Evolutionary conservation across 805 yeast genomes (phyloP).

Genomic region (Yarrowia yakushimensis): DNA sequence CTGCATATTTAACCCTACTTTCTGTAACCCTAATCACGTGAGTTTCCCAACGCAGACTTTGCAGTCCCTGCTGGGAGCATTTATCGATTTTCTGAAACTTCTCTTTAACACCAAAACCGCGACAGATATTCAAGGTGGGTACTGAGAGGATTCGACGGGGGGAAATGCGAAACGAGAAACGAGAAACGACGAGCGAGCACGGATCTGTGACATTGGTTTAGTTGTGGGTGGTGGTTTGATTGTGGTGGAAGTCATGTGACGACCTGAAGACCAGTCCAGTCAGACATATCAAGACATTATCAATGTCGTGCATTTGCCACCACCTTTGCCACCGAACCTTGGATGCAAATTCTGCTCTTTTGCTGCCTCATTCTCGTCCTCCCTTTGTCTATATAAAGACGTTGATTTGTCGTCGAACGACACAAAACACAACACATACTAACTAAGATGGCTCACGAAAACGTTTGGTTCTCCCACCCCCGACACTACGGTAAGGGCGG

Average conservation of each 20-base stretch:
- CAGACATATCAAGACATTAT: too few relatives aligned
- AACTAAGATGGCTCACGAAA: slow-evolving; percentile 97
- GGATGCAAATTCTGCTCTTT: neutral
- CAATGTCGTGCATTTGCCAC: neutral
- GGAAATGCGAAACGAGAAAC: neutral
- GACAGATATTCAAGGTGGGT: slow-evolving; percentile 22
- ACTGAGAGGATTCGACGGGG: neutral
- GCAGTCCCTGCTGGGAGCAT: neutral
- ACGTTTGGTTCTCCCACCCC: slow-evolving; percentile 99
- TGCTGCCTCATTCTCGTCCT: too few relatives aligned
- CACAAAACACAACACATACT: neutral
- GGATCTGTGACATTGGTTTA: too few relatives aligned
- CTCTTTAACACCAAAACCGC: slow-evolving; percentile 25
- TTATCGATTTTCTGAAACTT: slow-evolving; percentile 6
- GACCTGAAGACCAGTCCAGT: too few relatives aligned
- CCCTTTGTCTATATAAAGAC: neutral
- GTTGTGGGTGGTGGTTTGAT: too few relatives aligned
- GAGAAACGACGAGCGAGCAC: neutral
- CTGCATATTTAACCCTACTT: neutral
- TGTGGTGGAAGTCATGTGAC: too few relatives aligned
- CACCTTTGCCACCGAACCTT: neutral
- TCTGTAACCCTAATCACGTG: slow-evolving; percentile 8
- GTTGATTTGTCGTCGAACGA: neutral
- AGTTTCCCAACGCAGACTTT: neutral
- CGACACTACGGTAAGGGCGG: slow-evolving; percentile 99